Evolutionary conservation across 2,329 filamentous ascomycete species (phyloP).

Genomic region (Pseudogymnoascus destructans): DNA sequence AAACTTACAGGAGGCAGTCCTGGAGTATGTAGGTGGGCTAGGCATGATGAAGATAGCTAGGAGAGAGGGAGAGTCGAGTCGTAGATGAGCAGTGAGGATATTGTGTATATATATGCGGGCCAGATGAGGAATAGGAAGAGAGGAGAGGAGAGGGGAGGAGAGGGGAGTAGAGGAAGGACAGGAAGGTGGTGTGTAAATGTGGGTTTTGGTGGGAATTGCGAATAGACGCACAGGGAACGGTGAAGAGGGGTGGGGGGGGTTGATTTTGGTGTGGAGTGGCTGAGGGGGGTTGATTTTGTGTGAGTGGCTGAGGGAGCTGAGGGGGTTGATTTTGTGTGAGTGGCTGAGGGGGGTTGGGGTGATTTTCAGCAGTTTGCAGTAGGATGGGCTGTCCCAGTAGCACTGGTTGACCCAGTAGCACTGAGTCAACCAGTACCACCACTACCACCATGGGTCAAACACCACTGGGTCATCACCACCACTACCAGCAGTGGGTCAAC

Average conservation of each 20-base stretch:
- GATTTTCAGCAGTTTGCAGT: too few species aligned
- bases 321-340: neutral
- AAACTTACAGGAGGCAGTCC: neutral
- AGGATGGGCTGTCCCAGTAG: too few species aligned
- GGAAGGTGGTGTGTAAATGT: neutral
- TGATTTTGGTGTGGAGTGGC: neutral
- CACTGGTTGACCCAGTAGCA: too few species aligned
- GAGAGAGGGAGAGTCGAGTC: neutral
- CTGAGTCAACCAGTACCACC: too few species aligned
- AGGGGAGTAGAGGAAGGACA: neutral
- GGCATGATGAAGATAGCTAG: neutral
- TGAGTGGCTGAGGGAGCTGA: too few species aligned
- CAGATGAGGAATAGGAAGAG: neutral
- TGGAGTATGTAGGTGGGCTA: neutral
- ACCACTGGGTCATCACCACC: too few species aligned
- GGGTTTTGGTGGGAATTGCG: neutral
- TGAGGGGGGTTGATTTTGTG: neutral
- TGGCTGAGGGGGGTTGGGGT: too few species aligned
- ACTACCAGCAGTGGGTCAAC: too few species aligned
- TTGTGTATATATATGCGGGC: neutral
- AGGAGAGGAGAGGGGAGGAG: neutral
- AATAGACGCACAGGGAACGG: neutral
- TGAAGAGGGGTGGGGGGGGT: neutral
- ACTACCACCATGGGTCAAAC: too few species aligned
- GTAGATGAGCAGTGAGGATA: neutral